Base-by-base conservation (phyloP, 768 basidiomycete genomes). In the Lactifluus pinguis region DNA sequence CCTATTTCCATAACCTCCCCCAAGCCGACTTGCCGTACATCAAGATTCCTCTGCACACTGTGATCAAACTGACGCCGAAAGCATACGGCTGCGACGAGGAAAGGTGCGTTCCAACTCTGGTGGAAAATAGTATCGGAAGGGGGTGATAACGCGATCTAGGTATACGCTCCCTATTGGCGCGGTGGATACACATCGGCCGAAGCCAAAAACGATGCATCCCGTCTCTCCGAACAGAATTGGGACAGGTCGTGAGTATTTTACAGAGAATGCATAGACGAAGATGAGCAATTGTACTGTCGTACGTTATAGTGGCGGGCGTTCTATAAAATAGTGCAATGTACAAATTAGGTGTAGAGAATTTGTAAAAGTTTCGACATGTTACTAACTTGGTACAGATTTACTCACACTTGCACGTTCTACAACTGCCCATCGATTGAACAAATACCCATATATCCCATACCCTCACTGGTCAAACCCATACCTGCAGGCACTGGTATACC, bases 71-170 rank as follows among this genome's bases (percentile, higher is more conserved):
- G 49, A 98, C 95, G 1, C 97, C 97, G 10, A 94, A 92, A 70
- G 97, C 97, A 1, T 99, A 98, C 71, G 97, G 97, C 42, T 98
- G 95, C 76, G 94, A 98, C 71, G 97, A 99, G 71, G 94, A 95
- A 72, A 80, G 95, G 89, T 87, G 58, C 50, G 76, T 9, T n/a
- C 36, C 25, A 21, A 21, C 2, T 13, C 38, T 2, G n/a, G 10
- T 44, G 7, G 44, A 10, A 4, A 15, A 25, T 8, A 45, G 4
- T 21, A 1, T 65, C 17, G 17, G 25, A 25, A 17, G 15, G 41
- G 41, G 15, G 11, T 5, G 41, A 15, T 30, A 17, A 53, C 34
- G 17, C 19, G 48, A 41, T 49, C 7, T 56, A 92, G 91, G 53
- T 98, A 94, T 72, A 79, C 89, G 1, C 75, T 98, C 3, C 93